phyloP scores from a whole-genome alignment of 768 basidiomycete genomes.

The Phaffia australis region DNA sequence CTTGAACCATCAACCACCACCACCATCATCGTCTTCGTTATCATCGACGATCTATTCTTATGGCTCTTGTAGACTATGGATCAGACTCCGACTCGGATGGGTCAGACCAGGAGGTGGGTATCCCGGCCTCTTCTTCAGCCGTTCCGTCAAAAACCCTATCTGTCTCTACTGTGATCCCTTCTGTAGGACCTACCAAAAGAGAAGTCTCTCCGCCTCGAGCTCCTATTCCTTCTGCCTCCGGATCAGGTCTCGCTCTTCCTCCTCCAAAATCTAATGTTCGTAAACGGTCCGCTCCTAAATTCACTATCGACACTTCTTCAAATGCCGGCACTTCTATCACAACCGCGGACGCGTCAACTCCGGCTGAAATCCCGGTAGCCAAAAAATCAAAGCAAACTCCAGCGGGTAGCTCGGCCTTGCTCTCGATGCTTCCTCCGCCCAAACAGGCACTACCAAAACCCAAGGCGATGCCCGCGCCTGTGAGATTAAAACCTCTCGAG shows the following conservation, averaged over 20 bases:
- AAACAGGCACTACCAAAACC: slow-evolving; percentile 15
- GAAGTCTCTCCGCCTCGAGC: background rate
- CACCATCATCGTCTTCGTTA: background rate
- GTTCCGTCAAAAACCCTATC: background rate
- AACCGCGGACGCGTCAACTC: background rate
- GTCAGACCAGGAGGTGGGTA: slow-evolving; percentile 4
- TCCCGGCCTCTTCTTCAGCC: too few relatives aligned
- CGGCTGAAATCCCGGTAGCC: background rate
- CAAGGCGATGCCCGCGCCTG: slow-evolving; percentile 20
- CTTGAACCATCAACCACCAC: background rate
- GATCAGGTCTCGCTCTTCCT: slow-evolving; percentile 20
- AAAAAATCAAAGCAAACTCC: slow-evolving; percentile 13
- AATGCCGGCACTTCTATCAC: background rate
- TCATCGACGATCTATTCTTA: background rate
- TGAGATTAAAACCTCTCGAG: slow-evolving; percentile 16
- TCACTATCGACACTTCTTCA: slow-evolving; percentile 6
- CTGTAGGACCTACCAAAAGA: background rate
- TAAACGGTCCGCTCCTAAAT: slow-evolving; percentile 6
- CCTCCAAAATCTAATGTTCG: slow-evolving; percentile 16
- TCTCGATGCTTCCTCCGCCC: slow-evolving; percentile 26
- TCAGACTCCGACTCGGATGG: slow-evolving; percentile 19
- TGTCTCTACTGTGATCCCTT: background rate
- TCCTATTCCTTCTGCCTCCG: slow-evolving; percentile 7
- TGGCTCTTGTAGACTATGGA: slow-evolving; percentile 25
- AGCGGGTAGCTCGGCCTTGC: slow-evolving; percentile 16